Evolutionary conservation across 2,329 filamentous ascomycete species (phyloP).

Genomic region (Cercospora canescens): DNA sequence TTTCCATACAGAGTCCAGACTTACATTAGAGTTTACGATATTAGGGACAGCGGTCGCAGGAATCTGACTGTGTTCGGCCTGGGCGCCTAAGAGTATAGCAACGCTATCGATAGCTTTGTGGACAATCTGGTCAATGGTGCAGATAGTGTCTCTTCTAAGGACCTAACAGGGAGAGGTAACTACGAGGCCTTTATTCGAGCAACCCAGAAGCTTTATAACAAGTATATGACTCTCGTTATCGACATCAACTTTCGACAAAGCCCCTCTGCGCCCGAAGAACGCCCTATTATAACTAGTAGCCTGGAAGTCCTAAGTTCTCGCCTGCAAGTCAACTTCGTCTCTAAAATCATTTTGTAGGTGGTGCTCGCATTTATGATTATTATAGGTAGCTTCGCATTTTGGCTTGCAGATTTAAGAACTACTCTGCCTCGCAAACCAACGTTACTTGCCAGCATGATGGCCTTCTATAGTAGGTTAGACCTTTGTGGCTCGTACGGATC

Average conservation of each 20-base stretch:
- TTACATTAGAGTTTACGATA: background rate
- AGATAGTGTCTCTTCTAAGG: background rate
- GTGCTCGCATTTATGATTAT: background rate
- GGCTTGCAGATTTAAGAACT: background rate
- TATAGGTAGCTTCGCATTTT: background rate
- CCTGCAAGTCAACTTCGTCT: background rate
- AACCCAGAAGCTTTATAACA: background rate
- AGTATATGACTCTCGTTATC: background rate
- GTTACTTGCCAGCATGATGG: background rate
- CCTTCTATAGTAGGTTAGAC: background rate
- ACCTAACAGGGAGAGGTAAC: background rate
- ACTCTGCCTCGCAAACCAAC: background rate
- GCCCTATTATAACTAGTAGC: background rate
- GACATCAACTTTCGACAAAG: background rate
- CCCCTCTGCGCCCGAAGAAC: background rate
- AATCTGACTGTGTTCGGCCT: background rate
- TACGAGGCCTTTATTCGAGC: background rate
- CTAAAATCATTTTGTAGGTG: background rate
- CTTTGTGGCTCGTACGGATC: background rate
- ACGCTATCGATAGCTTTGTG: background rate
- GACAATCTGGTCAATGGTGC: background rate
- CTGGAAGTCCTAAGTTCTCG: background rate
- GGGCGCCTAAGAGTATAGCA: background rate
- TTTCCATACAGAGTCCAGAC: background rate
- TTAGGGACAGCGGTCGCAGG: no score